These are phyloP conservation scores for Mrakiaceae sp. DNA, from an alignment of 1,284 basidiomycete genomes.

Conservation along the genomic window DNA sequence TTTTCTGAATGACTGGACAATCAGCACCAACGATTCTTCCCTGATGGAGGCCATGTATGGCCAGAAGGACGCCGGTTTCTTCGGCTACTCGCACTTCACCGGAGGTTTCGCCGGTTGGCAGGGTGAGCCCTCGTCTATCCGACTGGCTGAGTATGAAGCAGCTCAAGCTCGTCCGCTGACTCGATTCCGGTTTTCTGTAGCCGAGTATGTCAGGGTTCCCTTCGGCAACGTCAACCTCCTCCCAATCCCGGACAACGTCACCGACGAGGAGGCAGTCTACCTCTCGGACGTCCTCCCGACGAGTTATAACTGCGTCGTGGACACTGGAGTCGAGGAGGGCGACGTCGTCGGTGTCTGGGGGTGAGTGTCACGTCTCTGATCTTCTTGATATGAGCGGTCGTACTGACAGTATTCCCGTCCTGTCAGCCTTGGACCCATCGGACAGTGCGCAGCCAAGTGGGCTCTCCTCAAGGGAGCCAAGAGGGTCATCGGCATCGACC, in stretches of 20 bases:
- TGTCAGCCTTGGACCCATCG: constrained; percentile 33
- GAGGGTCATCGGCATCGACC: constrained; percentile 61
- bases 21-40: constrained; percentile 49
- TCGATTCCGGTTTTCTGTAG: not conserved
- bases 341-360: constrained; percentile 58
- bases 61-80: constrained; percentile 56
- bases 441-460: constrained; percentile 42
- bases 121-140: constrained; percentile 30
- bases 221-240: constrained; percentile 55
- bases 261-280: constrained; percentile 51
- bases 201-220: constrained; percentile 45
- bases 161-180: not conserved
- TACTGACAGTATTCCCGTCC: not conserved
- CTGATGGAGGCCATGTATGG: constrained; percentile 37
- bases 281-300: constrained; percentile 61
- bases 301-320: constrained; percentile 55
- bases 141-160: constrained; percentile 40
- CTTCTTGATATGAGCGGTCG: not conserved
- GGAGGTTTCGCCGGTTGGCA: constrained; percentile 65
- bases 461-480: constrained; percentile 56
- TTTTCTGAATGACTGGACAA: no score
- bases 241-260: constrained; percentile 52
- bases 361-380: constrained; percentile 17
- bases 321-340: constrained; percentile 54
- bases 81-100: constrained; percentile 61